Percentiles rank a stretch among this genome's conserved stretches.
phyloP scores from a whole-genome alignment of 2,329 filamentous ascomycete species.

The Fusarium temperatum region DNA sequence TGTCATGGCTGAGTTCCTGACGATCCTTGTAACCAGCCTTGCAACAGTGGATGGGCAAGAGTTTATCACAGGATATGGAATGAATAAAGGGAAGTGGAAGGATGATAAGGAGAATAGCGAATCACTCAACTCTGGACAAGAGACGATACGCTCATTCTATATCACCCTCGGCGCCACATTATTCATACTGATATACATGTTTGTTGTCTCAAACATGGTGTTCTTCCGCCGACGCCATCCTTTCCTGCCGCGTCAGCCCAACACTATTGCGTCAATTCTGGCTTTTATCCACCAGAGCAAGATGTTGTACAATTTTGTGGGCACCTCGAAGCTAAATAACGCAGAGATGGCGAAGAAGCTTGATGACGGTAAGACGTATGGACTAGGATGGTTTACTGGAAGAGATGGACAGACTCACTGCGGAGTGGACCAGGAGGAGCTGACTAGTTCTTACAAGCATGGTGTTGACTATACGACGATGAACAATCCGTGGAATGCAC shows the following conservation, averaged over 20 bases:
- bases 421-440: constrained; percentile 80
- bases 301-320: constrained; percentile 81
- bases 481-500: constrained; percentile 62
- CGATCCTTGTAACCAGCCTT: constrained; percentile 73
- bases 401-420: constrained; percentile 78
- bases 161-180: constrained; percentile 69
- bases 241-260: constrained; percentile 80
- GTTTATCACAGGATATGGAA: constrained; percentile 55
- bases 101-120: constrained; percentile 30
- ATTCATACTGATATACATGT: constrained; percentile 73
- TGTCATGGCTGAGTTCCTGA: constrained; percentile 77
- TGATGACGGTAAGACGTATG: constrained; percentile 71
- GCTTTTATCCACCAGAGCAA: constrained; percentile 83
- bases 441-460: constrained; percentile 72
- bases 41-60: constrained; percentile 70
- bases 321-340: constrained; percentile 70
- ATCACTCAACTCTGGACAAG: constrained; percentile 61
- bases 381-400: constrained; percentile 79
- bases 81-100: constrained; percentile 12
- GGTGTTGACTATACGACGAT: constrained; percentile 61
- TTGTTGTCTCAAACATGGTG: constrained; percentile 65
- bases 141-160: constrained; percentile 72
- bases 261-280: constrained; percentile 78
- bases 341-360: constrained; percentile 70
- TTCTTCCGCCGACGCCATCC: constrained; percentile 71